Percentiles rank a stretch among this genome's conserved stretches.
Evolutionary conservation across 2,329 filamentous ascomycete genomes (phyloP).

Genomic region (Arthrobotrys sinensis): DNA sequence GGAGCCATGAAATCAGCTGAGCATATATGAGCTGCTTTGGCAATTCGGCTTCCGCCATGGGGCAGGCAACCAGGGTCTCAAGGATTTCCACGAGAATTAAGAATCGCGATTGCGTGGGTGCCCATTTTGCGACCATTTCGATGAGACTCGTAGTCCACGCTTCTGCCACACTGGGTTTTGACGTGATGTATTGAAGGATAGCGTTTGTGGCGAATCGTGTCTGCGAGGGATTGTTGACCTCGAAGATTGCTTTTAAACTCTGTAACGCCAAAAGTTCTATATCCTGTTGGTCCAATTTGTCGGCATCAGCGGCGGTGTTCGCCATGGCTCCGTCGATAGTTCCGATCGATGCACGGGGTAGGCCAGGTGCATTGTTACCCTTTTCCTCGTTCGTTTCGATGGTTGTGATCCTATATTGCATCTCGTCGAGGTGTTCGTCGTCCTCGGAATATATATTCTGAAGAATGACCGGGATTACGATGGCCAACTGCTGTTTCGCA

Average conservation of each 20-base stretch:
- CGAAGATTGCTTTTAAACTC: constrained; percentile 88
- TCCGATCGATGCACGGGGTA: constrained; percentile 79
- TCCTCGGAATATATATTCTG: constrained; percentile 86
- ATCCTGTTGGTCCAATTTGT: constrained; percentile 90
- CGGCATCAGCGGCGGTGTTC: constrained; percentile 86
- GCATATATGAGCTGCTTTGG: constrained; percentile 82
- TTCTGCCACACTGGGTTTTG: constrained; percentile 72
- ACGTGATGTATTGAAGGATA: constrained; percentile 81
- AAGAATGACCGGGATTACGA: constrained; percentile 86
- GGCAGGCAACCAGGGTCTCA: constrained; percentile 79
- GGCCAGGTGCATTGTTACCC: constrained; percentile 32
- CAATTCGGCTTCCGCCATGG: constrained; percentile 79
- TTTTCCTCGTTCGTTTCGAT: constrained; percentile 71
- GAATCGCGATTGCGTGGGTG: constrained; percentile 94
- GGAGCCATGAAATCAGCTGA: constrained; percentile 83
- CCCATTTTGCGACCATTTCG: constrained; percentile 85
- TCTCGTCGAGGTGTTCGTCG: constrained; percentile 77
- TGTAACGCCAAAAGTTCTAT: constrained; percentile 86
- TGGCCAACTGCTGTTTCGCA: constrained; percentile 81
- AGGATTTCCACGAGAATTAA: constrained; percentile 86
- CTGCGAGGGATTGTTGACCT: constrained; percentile 84
- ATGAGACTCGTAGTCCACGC: constrained; percentile 87
- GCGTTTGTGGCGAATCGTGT: constrained; percentile 82
- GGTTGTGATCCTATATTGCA: constrained; percentile 73
- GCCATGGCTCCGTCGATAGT: constrained; percentile 80